Evolutionary conservation across 2,329 filamentous ascomycete genomes (phyloP).

Genomic region (Macrophomina pseudophaseolina): DNA sequence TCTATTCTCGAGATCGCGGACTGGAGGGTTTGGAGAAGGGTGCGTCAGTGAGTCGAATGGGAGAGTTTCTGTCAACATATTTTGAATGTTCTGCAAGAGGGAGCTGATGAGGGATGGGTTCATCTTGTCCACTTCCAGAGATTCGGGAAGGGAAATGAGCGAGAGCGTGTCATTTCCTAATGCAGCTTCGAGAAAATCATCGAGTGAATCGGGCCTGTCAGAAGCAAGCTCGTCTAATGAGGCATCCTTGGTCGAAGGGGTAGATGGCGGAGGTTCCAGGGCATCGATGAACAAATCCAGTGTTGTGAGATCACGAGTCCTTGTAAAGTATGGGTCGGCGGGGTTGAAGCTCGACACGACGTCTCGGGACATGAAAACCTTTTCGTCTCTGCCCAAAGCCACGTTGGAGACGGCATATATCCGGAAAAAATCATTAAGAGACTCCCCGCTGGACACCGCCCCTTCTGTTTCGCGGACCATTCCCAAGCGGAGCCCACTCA

Average conservation of each 20-base stretch:
- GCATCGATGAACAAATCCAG: conserved; percentile 75
- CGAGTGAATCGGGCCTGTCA: neutral
- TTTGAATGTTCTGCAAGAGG: conserved; percentile 43
- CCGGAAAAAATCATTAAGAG: conserved; percentile 59
- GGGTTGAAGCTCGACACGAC: conserved; percentile 71
- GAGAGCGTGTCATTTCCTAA: conserved; percentile 26
- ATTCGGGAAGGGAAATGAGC: conserved; percentile 31
- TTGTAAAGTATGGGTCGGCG: conserved; percentile 82
- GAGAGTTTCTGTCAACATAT: conserved; percentile 36
- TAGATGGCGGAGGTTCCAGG: conserved; percentile 34
- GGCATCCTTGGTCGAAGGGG: neutral
- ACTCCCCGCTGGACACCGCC: conserved; percentile 26
- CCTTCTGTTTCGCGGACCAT: conserved; percentile 67
- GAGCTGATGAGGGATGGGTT: conserved; percentile 40
- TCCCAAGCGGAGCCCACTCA: conserved; percentile 66
- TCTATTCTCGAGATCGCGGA: conserved; percentile 27
- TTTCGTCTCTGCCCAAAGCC: conserved; percentile 84
- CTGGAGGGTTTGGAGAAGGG: conserved; percentile 26
- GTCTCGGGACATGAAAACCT: conserved; percentile 77
- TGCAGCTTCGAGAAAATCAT: conserved; percentile 22
- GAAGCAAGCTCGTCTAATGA: neutral
- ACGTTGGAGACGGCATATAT: conserved; percentile 83
- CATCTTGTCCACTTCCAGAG: conserved; percentile 34
- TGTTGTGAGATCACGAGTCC: conserved; percentile 72
- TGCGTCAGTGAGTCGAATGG: conserved; percentile 24